Evolutionary conservation across 139 green algal species (phyloP).

Genomic region (Tetratostichococcus sp.): DNA sequence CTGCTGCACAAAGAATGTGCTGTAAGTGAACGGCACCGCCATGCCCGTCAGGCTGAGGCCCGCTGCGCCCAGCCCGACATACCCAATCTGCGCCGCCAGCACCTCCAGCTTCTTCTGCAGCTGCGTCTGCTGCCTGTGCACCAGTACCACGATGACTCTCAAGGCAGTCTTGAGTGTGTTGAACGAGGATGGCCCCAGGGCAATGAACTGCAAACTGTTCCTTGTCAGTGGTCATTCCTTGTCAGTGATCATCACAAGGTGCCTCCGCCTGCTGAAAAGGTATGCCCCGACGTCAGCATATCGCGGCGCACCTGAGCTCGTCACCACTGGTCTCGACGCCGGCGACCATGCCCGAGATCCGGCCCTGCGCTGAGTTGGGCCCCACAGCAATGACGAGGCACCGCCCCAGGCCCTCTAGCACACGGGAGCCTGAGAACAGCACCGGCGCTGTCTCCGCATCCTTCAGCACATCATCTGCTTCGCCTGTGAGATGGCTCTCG

Average conservation of each 20-base stretch:
- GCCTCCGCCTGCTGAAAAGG: too few species aligned
- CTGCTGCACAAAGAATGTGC: constrained; percentile 36
- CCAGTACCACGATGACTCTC: neutral
- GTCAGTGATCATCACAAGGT: too few species aligned
- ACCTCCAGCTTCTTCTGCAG: constrained; percentile 72
- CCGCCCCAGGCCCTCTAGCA: constrained; percentile 66
- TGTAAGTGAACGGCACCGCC: constrained; percentile 33
- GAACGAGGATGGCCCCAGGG: too few species aligned
- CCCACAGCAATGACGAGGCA: constrained; percentile 79
- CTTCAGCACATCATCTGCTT: constrained; percentile 66
- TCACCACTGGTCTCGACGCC: neutral
- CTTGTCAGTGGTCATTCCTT: too few species aligned
- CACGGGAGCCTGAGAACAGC: constrained; percentile 57
- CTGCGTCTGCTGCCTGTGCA: constrained; percentile 54
- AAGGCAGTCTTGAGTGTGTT: too few species aligned
- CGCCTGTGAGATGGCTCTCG: constrained; percentile 76
- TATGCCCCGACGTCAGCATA: too few species aligned
- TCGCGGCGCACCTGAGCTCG: neutral
- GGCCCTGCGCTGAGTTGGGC: constrained; percentile 58
- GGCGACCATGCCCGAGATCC: constrained; percentile 17
- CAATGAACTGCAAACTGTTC: too few species aligned
- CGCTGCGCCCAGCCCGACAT: constrained; percentile 53
- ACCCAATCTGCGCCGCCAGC: constrained; percentile 66
- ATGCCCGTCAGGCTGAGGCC: constrained; percentile 34
- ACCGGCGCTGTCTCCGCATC: constrained; percentile 14